Conservation (phyloP, 768 basidiomycete species). For the Rhodotorula babjevae region DNA sequence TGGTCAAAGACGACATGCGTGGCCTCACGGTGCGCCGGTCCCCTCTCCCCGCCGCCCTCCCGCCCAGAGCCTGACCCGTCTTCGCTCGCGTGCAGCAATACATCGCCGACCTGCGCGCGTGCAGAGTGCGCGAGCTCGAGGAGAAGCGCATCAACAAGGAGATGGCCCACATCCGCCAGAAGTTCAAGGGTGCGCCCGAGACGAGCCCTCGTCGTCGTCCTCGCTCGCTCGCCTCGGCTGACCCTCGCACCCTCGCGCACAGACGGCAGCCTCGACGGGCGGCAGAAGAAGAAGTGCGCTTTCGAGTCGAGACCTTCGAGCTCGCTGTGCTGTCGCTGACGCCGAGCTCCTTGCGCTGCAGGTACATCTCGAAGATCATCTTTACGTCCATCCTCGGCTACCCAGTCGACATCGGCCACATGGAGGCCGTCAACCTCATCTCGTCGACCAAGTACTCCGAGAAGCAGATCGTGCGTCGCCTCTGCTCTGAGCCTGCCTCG, state of each 20-base stretch:
- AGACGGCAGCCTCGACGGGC: conserved; percentile 52
- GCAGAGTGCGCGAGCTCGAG: conserved; percentile 90
- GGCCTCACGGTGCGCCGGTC: conserved; percentile 36
- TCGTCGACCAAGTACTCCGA: conserved; percentile 93
- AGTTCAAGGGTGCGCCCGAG: conserved; percentile 80
- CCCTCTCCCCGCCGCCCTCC: not conserved
- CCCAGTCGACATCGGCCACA: conserved; percentile 94
- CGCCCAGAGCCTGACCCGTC: not conserved
- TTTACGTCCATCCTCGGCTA: conserved; percentile 99
- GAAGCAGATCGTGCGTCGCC: conserved; percentile 79
- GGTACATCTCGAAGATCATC: conserved; percentile 97
- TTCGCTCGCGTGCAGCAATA: conserved; percentile 46
- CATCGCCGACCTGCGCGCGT: conserved; percentile 97
- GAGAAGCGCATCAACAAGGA: conserved; percentile 99
- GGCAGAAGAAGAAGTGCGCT: conserved; percentile 51
- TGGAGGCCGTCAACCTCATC: conserved; percentile 98
- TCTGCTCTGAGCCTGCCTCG: not conserved
- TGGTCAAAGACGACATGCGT: conserved; percentile 40
- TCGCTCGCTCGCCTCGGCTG: not conserved
- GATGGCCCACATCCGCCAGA: conserved; percentile 99
- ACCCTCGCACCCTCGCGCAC: not conserved
- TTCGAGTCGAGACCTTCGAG: not conserved
- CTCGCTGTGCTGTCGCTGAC: not conserved
- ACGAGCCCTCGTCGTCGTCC: not conserved
- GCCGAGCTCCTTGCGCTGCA: conserved; percentile 43